Conservation (phyloP, 2,329 filamentous ascomycete species). For the Madurella mycetomatis region DNA sequence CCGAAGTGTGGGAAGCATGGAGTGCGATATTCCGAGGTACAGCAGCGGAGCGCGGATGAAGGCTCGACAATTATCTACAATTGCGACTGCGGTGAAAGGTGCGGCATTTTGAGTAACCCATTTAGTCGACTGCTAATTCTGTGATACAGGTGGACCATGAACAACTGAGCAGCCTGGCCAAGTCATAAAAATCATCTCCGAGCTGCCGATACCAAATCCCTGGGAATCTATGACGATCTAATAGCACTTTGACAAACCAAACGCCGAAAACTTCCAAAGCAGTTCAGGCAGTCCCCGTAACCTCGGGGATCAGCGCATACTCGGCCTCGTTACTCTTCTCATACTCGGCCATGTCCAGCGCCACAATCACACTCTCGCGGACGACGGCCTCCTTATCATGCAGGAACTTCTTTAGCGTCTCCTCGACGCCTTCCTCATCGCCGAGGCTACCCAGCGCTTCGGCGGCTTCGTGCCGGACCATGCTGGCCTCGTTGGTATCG, state of each 20-base stretch:
- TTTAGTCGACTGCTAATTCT: constrained; percentile 12
- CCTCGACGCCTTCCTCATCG: constrained; percentile 89
- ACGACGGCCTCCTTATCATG: constrained; percentile 91
- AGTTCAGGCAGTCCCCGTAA: constrained; percentile 34
- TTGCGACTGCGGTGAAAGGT: constrained; percentile 84
- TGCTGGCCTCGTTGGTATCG: constrained; percentile 77
- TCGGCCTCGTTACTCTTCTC: constrained; percentile 85
- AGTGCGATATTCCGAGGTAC: constrained; percentile 79
- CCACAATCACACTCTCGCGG: constrained; percentile 89
- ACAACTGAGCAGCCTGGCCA: constrained; percentile 22
- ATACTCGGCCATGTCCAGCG: constrained; percentile 96
- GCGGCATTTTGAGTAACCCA: constrained; percentile 31
- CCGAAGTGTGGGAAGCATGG: constrained; percentile 75
- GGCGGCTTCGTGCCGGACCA: constrained; percentile 97
- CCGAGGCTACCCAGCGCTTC: constrained; percentile 93
- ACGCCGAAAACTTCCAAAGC: constrained; percentile 27
- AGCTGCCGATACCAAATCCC: constrained; percentile 3
- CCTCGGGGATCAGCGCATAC: constrained; percentile 83
- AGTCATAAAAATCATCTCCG: not conserved
- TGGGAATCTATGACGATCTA: constrained; percentile 5
- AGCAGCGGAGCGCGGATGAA: constrained; percentile 90
- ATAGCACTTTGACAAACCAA: constrained; percentile 15
- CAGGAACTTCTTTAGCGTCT: constrained; percentile 74
- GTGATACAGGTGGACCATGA: constrained; percentile 23
- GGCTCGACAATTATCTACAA: constrained; percentile 88